A percentile compares a stretch with the other conserved stretches of the same genome.
phyloP scores from a whole-genome alignment of 2,329 filamentous ascomycete species.

The Xylariaceae sp. region DNA sequence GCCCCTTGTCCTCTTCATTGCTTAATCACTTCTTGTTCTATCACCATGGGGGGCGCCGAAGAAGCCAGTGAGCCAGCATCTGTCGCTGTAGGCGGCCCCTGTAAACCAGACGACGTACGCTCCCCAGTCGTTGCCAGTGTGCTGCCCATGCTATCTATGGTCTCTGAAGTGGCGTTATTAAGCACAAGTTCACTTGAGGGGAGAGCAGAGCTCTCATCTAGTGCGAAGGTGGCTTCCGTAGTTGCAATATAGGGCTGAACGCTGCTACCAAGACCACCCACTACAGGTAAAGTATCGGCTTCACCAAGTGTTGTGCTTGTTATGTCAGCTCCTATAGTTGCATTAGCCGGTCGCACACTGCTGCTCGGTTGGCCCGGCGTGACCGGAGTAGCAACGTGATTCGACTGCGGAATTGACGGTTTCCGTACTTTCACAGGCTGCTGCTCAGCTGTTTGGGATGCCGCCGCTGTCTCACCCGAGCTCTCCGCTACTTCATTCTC shows the following conservation, averaged over 20 bases:
- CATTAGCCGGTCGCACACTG: not conserved
- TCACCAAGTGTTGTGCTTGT: not conserved
- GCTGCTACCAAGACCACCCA: not conserved
- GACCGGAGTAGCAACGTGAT: not conserved
- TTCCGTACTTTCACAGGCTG: not conserved
- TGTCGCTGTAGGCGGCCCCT: not conserved
- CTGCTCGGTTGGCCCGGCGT: not conserved
- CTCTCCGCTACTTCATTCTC: conserved; percentile 10
- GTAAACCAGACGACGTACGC: not conserved
- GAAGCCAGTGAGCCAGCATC: not conserved
- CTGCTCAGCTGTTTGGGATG: not conserved
- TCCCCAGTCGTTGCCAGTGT: not conserved
- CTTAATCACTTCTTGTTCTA: conserved; percentile 6
- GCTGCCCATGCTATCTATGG: not conserved
- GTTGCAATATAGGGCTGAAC: conserved; percentile 13
- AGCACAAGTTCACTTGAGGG: not conserved
- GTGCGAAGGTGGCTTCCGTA: conserved; percentile 18
- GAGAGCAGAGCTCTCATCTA: conserved; percentile 8
- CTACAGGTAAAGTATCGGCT: not conserved
- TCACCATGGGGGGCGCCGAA: conserved; percentile 3
- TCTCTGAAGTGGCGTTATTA: not conserved
- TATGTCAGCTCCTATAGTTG: not conserved
- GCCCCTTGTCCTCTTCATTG: conserved; percentile 13
- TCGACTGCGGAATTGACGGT: not conserved
- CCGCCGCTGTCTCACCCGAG: conserved; percentile 8